These are phyloP conservation scores for Verticillium longisporum DNA, from an alignment of 2,329 filamentous ascomycete species.

Conservation along the genomic window DNA sequence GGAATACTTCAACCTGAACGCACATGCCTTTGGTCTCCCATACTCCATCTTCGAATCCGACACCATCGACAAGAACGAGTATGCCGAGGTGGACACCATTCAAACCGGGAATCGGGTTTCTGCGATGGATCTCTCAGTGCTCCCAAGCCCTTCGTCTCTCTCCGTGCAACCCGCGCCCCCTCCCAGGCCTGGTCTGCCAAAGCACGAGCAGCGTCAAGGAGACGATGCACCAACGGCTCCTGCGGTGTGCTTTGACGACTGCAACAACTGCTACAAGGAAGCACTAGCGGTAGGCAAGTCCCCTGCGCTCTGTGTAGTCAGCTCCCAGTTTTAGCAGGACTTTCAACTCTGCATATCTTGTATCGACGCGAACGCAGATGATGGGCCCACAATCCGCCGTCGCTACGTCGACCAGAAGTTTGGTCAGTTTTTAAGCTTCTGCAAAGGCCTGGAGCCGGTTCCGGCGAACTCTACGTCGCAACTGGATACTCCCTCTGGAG, in stretches of 20 bases:
- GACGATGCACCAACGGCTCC: conserved; percentile 24
- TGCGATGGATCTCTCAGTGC: conserved; percentile 37
- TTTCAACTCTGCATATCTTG: conserved; percentile 35
- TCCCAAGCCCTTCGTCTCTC: conserved; percentile 17
- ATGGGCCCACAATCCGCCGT: conserved; percentile 13
- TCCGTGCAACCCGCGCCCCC: not conserved
- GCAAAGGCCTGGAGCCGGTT: conserved; percentile 17
- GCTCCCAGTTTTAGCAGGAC: conserved; percentile 31
- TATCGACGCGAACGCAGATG: conserved; percentile 19
- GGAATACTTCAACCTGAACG: conserved; percentile 57
- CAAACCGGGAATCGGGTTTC: conserved; percentile 47
- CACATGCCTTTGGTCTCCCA: conserved; percentile 52
- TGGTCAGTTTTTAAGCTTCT: conserved; percentile 37
- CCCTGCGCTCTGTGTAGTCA: conserved; percentile 31
- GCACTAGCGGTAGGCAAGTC: conserved; percentile 40
- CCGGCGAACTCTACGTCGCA: not conserved
- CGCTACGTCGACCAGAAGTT: conserved; percentile 30
- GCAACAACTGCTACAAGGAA: conserved; percentile 41
- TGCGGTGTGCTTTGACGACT: conserved; percentile 41
- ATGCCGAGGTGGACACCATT: too few relatives aligned
- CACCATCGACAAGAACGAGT: conserved; percentile 24
- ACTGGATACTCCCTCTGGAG: not conserved
- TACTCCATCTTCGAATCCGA: conserved; percentile 52
- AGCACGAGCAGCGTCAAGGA: not conserved
- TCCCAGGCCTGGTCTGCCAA: not conserved